phyloP scores from a whole-genome alignment of 1,139 yeast species.

The Hansenula lynferdii region DNA sequence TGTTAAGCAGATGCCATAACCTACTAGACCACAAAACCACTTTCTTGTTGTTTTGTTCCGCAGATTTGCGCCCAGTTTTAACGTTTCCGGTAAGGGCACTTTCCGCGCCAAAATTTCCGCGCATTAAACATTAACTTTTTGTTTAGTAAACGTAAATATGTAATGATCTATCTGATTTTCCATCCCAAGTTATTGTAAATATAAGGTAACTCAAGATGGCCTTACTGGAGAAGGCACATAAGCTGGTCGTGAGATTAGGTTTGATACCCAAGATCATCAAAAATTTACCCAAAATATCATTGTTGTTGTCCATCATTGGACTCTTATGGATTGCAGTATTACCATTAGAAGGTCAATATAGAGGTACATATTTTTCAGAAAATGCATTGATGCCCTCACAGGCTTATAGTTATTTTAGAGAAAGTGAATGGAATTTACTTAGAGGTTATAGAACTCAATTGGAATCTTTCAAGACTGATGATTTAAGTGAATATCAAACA shows the following conservation, averaged over 20 bases:
- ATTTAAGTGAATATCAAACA: conserved; percentile 23
- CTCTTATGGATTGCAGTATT: conserved; percentile 57
- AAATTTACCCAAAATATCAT: conserved; percentile 56
- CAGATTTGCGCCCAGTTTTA: too few species aligned
- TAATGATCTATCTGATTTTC: too few species aligned
- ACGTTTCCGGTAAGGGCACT: background rate
- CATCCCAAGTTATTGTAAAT: too few species aligned
- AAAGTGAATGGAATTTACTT: conserved; percentile 89
- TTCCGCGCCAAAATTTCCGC: too few species aligned
- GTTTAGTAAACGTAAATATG: too few species aligned
- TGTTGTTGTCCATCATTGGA: conserved; percentile 57
- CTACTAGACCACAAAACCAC: conserved; percentile 92
- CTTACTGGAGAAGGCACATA: conserved; percentile 48
- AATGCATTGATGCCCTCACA: conserved; percentile 98
- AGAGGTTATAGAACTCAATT: conserved; percentile 67
- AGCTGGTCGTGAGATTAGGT: conserved; percentile 52
- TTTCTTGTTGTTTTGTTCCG: background rate
- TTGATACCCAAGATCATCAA: conserved; percentile 52
- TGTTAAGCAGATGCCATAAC: conserved; percentile 99
- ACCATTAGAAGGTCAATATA: conserved; percentile 78
- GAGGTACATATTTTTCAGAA: conserved; percentile 85
- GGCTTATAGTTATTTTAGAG: conserved; percentile 87
- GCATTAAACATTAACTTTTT: too few species aligned
- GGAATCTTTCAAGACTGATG: conserved; percentile 27
- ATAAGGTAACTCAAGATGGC: conserved; percentile 48